Percentiles rank a stretch among this genome's conserved stretches.
Conservation (phyloP, 1,139 yeast genomes). For the Ogataea hybrid region DNA sequence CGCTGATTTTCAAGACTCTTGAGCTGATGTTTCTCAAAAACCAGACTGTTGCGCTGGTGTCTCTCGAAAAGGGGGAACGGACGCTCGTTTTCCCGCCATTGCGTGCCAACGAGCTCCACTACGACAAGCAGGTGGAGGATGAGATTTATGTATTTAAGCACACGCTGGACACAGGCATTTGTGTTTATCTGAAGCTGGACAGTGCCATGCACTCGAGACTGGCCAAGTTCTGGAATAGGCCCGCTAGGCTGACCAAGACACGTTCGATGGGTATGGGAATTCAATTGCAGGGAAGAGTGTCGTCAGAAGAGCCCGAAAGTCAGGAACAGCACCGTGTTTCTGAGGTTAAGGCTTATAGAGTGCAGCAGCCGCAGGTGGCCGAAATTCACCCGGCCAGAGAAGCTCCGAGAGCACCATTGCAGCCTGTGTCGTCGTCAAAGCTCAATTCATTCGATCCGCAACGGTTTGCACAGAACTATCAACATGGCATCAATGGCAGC, state of each 20-base stretch:
- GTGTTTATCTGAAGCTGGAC: constrained; percentile 20
- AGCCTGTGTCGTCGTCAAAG: constrained; percentile 1
- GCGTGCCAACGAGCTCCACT: too few species aligned
- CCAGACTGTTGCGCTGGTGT: too few species aligned
- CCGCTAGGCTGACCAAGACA: constrained; percentile 5
- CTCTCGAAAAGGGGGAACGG: too few species aligned
- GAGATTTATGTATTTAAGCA: too few species aligned
- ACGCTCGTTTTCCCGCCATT: too few species aligned
- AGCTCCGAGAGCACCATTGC: neutral
- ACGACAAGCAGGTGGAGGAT: too few species aligned
- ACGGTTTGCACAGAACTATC: constrained; percentile 19
- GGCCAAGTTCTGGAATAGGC: constrained; percentile 2
- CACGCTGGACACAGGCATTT: constrained; percentile 18
- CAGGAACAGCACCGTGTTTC: neutral
- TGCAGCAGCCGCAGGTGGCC: too few species aligned
- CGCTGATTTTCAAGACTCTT: too few species aligned
- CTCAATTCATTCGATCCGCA: constrained; percentile 18
- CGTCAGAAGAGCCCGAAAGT: neutral
- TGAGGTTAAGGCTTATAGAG: neutral
- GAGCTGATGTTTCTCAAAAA: too few species aligned
- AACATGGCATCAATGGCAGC: constrained; percentile 18
- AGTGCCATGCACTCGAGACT: constrained; percentile 7
- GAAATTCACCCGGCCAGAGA: neutral
- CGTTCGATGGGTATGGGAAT: constrained; percentile 15
- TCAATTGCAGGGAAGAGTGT: neutral